Evolutionary conservation across 805 yeast species (phyloP).

Genomic region (Saccharomycopsis fermentans): DNA sequence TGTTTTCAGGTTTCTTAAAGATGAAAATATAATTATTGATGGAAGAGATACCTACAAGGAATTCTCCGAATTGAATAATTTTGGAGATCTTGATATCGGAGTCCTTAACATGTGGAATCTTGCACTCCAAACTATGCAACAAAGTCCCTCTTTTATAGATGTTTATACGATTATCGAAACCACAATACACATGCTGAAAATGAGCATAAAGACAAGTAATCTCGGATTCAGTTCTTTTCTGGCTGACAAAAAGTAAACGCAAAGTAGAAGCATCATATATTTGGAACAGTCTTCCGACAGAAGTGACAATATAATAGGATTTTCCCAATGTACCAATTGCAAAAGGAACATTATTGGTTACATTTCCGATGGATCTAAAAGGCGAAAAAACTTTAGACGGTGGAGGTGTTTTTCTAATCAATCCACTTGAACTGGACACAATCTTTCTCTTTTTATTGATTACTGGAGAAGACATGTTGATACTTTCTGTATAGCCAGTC

Average conservation of each 20-base stretch:
- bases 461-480: neutral
- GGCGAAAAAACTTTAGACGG: conserved; percentile 68
- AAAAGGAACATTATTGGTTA: conserved; percentile 78
- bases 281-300: conserved; percentile 84
- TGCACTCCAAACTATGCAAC: conserved; percentile 30
- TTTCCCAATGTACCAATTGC: conserved; percentile 84
- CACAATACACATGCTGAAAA: conserved; percentile 75
- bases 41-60: conserved; percentile 45
- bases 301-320: conserved; percentile 77
- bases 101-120: conserved; percentile 20
- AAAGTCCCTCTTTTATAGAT: conserved; percentile 74
- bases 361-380: conserved; percentile 81
- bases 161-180: conserved; percentile 61
- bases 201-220: conserved; percentile 71
- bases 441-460: neutral
- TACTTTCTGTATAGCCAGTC: no score
- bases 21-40: conserved; percentile 37
- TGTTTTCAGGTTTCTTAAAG: conserved; percentile 39
- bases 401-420: neutral
- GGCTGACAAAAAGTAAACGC: conserved; percentile 78
- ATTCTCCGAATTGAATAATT: conserved; percentile 67
- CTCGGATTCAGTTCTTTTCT: conserved; percentile 57
- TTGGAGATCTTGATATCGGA: conserved; percentile 30
- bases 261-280: conserved; percentile 85
- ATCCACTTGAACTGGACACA: neutral